A percentile compares a stretch with the other conserved stretches of the same genome.
These are phyloP conservation scores for Zasmidium cellare DNA, from an alignment of 2,329 filamentous ascomycete species.

Conservation along the genomic window DNA sequence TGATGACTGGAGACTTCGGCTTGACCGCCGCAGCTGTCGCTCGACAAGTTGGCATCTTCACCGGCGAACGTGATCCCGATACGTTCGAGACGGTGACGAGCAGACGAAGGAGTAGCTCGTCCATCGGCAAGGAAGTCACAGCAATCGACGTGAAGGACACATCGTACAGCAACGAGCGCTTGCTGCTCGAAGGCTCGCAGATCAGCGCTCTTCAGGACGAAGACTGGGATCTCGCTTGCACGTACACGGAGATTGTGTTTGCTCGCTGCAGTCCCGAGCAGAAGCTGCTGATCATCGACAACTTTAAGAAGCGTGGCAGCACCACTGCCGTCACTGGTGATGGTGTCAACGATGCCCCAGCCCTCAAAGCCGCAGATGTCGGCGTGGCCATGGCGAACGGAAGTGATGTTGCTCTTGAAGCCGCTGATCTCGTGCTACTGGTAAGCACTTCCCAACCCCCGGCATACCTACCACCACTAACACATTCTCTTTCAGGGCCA, in stretches of 20 bases:
- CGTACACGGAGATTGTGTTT: conserved; percentile 39
- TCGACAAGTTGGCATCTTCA: conserved; percentile 47
- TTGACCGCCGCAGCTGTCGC: conserved; percentile 49
- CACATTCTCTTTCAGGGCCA: neutral
- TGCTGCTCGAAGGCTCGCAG: neutral
- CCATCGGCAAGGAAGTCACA: neutral
- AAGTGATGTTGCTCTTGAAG: conserved; percentile 46
- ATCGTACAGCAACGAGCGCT: neutral
- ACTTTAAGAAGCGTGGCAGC: conserved; percentile 41
- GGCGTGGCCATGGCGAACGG: conserved; percentile 49
- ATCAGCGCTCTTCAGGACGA: neutral
- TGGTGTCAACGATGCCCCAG: conserved; percentile 47
- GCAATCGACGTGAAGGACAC: neutral
- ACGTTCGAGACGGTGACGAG: neutral
- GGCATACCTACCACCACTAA: too few species aligned
- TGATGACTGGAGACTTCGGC: conserved; percentile 50
- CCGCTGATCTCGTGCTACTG: conserved; percentile 44
- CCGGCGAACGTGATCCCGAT: neutral
- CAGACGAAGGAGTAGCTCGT: conserved; percentile 20
- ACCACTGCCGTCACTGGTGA: conserved; percentile 47
- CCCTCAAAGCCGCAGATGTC: conserved; percentile 46
- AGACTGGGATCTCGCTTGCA: conserved; percentile 22
- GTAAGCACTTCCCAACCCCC: neutral
- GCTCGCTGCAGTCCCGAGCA: conserved; percentile 49
- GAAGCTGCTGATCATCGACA: conserved; percentile 50